Percentiles rank a stretch among this genome's conserved stretches.
phyloP scores from a whole-genome alignment of 2,329 filamentous ascomycete species.

The Leptographium wingfieldii region DNA sequence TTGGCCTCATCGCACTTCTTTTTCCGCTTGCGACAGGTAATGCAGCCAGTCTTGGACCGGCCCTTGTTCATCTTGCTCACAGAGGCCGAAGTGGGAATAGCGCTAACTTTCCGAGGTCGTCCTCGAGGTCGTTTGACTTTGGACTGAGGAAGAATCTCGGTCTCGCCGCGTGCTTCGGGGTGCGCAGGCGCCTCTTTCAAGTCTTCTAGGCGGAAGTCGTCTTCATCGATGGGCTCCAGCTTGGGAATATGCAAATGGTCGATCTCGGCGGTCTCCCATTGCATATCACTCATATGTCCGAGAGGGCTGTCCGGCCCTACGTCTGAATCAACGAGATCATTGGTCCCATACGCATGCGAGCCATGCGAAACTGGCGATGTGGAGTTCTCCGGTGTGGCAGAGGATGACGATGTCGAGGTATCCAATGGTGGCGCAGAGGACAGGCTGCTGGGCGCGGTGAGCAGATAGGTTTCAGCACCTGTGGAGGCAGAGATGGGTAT shows the following conservation, averaged over 20 bases:
- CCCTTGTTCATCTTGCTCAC: conserved; percentile 67
- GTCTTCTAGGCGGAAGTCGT: conserved; percentile 39
- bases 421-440: conserved; percentile 4
- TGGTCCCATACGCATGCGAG: conserved; percentile 30
- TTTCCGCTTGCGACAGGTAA: conserved; percentile 55
- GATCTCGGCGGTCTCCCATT: conserved; percentile 28
- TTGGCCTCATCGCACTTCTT: conserved; percentile 63
- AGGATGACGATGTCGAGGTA: conserved; percentile 23
- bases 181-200: conserved; percentile 31
- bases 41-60: conserved; percentile 55
- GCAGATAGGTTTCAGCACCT: conserved; percentile 14
- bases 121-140: conserved; percentile 59
- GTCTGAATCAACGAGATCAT: conserved; percentile 15
- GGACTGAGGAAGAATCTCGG: conserved; percentile 5
- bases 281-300: conserved; percentile 26
- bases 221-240: conserved; percentile 42
- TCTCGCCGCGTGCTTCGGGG: conserved; percentile 11
- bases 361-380: conserved; percentile 34
- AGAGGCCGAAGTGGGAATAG: conserved; percentile 37
- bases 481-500: conserved; percentile 13
- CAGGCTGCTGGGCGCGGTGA: conserved; percentile 12
- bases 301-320: neutral
- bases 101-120: conserved; percentile 68
- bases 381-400: conserved; percentile 31
- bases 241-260: conserved; percentile 35